These are phyloP conservation scores for Multifurca ochricompacta DNA, from an alignment of 768 basidiomycete species.

Conservation along the genomic window DNA sequence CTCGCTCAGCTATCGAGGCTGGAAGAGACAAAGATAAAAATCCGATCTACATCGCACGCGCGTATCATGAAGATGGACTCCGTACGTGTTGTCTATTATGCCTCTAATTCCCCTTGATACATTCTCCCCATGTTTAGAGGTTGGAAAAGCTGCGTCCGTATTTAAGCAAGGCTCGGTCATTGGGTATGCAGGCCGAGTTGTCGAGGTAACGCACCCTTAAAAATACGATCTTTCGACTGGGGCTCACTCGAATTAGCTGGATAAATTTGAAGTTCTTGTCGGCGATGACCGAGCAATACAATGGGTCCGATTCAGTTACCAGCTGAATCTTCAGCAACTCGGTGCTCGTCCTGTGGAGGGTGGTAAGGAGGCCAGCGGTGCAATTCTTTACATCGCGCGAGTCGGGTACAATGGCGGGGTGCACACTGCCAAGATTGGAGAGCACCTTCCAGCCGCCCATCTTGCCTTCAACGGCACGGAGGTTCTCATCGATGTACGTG, in stretches of 20 bases:
- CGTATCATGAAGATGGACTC: slow-evolving; percentile 48
- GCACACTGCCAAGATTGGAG: slow-evolving; percentile 60
- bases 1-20: slow-evolving; percentile 41
- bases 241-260: slow-evolving; percentile 34
- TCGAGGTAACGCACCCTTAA: slow-evolving; percentile 38
- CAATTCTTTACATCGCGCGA: slow-evolving; percentile 51
- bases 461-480: slow-evolving; percentile 48
- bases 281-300: slow-evolving; percentile 47
- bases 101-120: slow-evolving; percentile 10
- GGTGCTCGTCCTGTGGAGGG: slow-evolving; percentile 54
- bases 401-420: slow-evolving; percentile 44
- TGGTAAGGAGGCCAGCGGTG: slow-evolving; percentile 56
- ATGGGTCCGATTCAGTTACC: slow-evolving; percentile 49
- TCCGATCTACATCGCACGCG: slow-evolving; percentile 51
- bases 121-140: slow-evolving; percentile 33
- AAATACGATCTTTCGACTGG: background rate
- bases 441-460: slow-evolving; percentile 41
- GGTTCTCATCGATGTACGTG: slow-evolving; percentile 41
- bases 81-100: slow-evolving; percentile 31
- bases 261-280: slow-evolving; percentile 62
- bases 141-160: slow-evolving; percentile 54
- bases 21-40: slow-evolving; percentile 48
- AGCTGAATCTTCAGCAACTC: slow-evolving; percentile 37
- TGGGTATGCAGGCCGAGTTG: slow-evolving; percentile 51
- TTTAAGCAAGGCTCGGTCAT: slow-evolving; percentile 59